A percentile compares a stretch with the other conserved stretches of the same genome.
Conservation (phyloP, 1,139 yeast species). For the Scheffersomyces cryptocercus region DNA sequence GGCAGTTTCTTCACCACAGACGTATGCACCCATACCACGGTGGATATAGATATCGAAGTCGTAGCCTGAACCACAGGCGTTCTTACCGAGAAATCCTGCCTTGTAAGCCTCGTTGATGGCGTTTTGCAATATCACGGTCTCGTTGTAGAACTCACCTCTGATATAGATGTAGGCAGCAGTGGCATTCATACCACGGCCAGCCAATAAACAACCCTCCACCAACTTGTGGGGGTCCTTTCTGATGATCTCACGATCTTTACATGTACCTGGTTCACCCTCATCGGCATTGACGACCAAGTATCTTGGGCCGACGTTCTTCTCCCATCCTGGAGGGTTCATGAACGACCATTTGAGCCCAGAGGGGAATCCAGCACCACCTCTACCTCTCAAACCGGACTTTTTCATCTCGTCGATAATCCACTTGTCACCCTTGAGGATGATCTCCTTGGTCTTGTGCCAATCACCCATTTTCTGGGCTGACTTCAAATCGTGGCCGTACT, state of each 20-base stretch:
- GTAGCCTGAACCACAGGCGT: conserved; percentile 86
- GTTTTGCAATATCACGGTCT: conserved; percentile 65
- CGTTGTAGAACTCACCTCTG: conserved; percentile 86
- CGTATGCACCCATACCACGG: conserved; percentile 90
- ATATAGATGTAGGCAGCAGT: conserved; percentile 89
- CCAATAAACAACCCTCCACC: conserved; percentile 82
- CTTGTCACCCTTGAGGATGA: conserved; percentile 75
- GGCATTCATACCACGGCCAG: conserved; percentile 91
- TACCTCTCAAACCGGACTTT: conserved; percentile 81
- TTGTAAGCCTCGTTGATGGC: conserved; percentile 86
- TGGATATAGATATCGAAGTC: conserved; percentile 80
- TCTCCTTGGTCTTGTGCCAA: conserved; percentile 89
- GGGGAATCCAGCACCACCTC: conserved; percentile 95
- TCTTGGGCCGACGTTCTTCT: conserved; percentile 80
- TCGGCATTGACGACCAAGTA: conserved; percentile 88
- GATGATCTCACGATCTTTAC: conserved; percentile 87
- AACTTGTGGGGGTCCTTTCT: conserved; percentile 89
- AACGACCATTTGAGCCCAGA: conserved; percentile 89
- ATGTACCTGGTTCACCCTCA: conserved; percentile 93
- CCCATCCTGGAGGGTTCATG: conserved; percentile 96
- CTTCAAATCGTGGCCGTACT: conserved; percentile 73
- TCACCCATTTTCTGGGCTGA: conserved; percentile 80
- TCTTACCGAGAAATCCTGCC: conserved; percentile 76
- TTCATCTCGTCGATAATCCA: conserved; percentile 89
- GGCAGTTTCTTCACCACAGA: conserved; percentile 91